Conservation (phyloP, 1,139 yeast genomes). For the Wickerhamiella pararugosa region DNA sequence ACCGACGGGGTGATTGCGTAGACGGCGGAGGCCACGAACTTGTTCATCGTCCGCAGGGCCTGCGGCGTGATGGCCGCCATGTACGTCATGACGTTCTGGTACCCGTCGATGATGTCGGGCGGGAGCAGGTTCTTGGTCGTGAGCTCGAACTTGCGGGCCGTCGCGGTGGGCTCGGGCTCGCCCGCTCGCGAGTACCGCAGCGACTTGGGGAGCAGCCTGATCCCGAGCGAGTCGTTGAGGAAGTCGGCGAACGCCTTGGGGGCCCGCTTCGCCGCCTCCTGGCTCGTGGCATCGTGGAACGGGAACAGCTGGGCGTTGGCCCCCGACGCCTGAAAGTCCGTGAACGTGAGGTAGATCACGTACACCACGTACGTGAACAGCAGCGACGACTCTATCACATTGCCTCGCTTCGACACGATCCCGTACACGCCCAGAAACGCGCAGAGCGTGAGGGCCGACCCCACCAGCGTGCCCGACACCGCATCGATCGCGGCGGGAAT, state of each 20-base stretch:
- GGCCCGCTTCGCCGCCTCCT: background rate
- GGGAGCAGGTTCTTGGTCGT: slow-evolving; percentile 22
- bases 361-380: slow-evolving; percentile 83
- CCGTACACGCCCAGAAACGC: slow-evolving; percentile 69
- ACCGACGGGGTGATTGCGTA: slow-evolving; percentile 73
- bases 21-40: slow-evolving; percentile 51
- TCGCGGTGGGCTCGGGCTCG: slow-evolving; percentile 8
- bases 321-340: slow-evolving; percentile 38
- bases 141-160: slow-evolving; percentile 7
- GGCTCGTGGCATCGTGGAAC: slow-evolving; percentile 10
- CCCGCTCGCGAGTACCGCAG: background rate
- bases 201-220: slow-evolving; percentile 3
- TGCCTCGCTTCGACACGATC: slow-evolving; percentile 66
- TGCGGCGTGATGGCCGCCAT: slow-evolving; percentile 33
- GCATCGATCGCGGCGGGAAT: slow-evolving; percentile 52
- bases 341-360: slow-evolving; percentile 81
- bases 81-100: slow-evolving; percentile 26
- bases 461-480: slow-evolving; percentile 67
- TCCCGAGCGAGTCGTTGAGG: slow-evolving; percentile 10
- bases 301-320: slow-evolving; percentile 19
- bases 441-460: slow-evolving; percentile 68
- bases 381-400: slow-evolving; percentile 76
- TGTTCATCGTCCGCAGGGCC: slow-evolving; percentile 46
- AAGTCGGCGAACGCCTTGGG: slow-evolving; percentile 2
- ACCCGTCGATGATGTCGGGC: slow-evolving; percentile 25